Conservation (phyloP, 306 rosid genomes). For the Vigna angularis region DNA sequence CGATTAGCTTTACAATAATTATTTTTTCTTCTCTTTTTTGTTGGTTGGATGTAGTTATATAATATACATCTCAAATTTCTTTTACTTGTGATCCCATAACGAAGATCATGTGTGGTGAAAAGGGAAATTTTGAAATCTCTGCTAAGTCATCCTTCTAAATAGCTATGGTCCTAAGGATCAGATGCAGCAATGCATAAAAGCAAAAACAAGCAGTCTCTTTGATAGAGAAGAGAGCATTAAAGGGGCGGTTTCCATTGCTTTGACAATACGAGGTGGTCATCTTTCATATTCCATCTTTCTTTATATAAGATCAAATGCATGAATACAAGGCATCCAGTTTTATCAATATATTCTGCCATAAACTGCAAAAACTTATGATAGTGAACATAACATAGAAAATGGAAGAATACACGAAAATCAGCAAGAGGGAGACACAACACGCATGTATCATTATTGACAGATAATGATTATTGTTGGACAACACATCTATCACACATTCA, state of each 20-base stretch:
- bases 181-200: slow-evolving; percentile 42
- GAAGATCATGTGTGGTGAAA: slow-evolving; percentile 44
- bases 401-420: slow-evolving; percentile 35
- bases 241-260: slow-evolving; percentile 32
- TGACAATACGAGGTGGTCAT: slow-evolving; percentile 40
- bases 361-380: slow-evolving; percentile 30
- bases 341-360: slow-evolving; percentile 30
- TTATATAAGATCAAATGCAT: slow-evolving; percentile 34
- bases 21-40: slow-evolving; percentile 3
- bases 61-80: slow-evolving; percentile 10
- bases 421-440: slow-evolving; percentile 34
- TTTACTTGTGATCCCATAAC: slow-evolving; percentile 38
- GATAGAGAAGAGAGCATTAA: slow-evolving; percentile 50
- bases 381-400: slow-evolving; percentile 25
- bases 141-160: slow-evolving; percentile 16
- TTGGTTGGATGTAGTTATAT: slow-evolving; percentile 17
- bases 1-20: not conserved
- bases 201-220: slow-evolving; percentile 43
- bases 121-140: slow-evolving; percentile 34
- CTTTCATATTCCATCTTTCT: slow-evolving; percentile 39
- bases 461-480: not conserved
- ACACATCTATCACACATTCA: slow-evolving; percentile 18
- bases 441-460: too few relatives aligned
- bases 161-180: slow-evolving; percentile 37
- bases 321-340: slow-evolving; percentile 40